These are phyloP conservation scores for Candida loeiensis DNA, from an alignment of 805 yeast species.

Conservation along the genomic window DNA sequence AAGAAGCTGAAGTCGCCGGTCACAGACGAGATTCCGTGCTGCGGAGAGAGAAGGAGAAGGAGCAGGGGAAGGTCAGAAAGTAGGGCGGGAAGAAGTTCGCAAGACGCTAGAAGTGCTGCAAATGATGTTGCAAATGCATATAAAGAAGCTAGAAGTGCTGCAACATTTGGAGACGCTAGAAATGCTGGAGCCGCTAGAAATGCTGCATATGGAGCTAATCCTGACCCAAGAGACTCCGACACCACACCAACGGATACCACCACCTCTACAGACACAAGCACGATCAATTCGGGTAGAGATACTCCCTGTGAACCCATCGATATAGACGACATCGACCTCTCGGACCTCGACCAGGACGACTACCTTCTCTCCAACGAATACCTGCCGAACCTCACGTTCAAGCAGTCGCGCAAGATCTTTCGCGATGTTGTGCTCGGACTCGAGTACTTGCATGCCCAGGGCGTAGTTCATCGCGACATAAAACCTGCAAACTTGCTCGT, in stretches of 20 bases:
- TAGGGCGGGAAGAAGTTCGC: background rate
- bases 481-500: conserved; percentile 90
- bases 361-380: conserved; percentile 21
- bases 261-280: no score
- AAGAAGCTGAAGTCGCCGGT: conserved; percentile 12
- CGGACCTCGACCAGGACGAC: conserved; percentile 16
- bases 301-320: no score
- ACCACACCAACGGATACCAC: no score
- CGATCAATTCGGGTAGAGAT: no score
- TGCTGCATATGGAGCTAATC: no score
- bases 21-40: conserved; percentile 42
- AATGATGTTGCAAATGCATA: no score
- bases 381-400: conserved; percentile 61
- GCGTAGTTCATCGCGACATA: conserved; percentile 91
- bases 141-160: no score
- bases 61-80: background rate
- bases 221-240: no score
- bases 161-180: no score
- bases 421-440: conserved; percentile 84
- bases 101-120: background rate
- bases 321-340: background rate
- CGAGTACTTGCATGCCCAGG: conserved; percentile 86
- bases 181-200: no score
- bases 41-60: conserved; percentile 17
- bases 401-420: conserved; percentile 66